Conservation (phyloP, 2,329 filamentous ascomycete species). For the Fusarium sp. region DNA sequence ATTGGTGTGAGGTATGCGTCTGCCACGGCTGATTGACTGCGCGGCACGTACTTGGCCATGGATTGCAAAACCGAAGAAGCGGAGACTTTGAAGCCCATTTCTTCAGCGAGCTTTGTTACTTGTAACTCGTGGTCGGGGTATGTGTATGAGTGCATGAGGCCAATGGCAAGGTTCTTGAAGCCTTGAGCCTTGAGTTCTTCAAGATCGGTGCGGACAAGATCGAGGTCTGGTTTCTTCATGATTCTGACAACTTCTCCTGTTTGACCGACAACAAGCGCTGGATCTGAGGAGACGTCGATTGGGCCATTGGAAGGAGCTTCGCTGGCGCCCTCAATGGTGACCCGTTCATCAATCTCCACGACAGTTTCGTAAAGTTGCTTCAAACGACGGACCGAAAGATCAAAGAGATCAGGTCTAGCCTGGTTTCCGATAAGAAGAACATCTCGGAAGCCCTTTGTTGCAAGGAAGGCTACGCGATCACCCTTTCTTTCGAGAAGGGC, state of each 20-base stretch:
- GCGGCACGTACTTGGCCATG: slow-evolving; percentile 56
- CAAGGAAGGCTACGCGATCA: slow-evolving; percentile 74
- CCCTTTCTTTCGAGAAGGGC: slow-evolving; percentile 80
- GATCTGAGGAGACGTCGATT: slow-evolving; percentile 51
- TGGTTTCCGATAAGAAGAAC: slow-evolving; percentile 79
- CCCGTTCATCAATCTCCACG: slow-evolving; percentile 77
- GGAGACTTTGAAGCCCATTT: slow-evolving; percentile 54
- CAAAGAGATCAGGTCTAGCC: slow-evolving; percentile 76
- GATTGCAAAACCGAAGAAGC: slow-evolving; percentile 50
- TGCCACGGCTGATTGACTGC: slow-evolving; percentile 54
- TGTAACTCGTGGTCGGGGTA: slow-evolving; percentile 64
- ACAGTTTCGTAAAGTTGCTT: slow-evolving; percentile 76
- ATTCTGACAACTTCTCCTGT: slow-evolving; percentile 76
- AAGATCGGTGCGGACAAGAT: slow-evolving; percentile 64
- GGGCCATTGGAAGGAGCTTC: slow-evolving; percentile 70
- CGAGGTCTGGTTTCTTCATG: slow-evolving; percentile 65
- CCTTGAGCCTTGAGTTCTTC: slow-evolving; percentile 69
- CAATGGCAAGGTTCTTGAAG: slow-evolving; percentile 63
- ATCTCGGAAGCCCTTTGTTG: slow-evolving; percentile 78
- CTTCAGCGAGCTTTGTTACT: slow-evolving; percentile 47
- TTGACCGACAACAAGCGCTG: slow-evolving; percentile 72
- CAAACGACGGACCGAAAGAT: slow-evolving; percentile 73
- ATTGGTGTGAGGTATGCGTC: slow-evolving; percentile 56
- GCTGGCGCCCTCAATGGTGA: slow-evolving; percentile 77
- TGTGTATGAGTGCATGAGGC: slow-evolving; percentile 76